phyloP scores from a whole-genome alignment of 2,329 filamentous ascomycete genomes.

The Cladophialophora chaetospira region DNA sequence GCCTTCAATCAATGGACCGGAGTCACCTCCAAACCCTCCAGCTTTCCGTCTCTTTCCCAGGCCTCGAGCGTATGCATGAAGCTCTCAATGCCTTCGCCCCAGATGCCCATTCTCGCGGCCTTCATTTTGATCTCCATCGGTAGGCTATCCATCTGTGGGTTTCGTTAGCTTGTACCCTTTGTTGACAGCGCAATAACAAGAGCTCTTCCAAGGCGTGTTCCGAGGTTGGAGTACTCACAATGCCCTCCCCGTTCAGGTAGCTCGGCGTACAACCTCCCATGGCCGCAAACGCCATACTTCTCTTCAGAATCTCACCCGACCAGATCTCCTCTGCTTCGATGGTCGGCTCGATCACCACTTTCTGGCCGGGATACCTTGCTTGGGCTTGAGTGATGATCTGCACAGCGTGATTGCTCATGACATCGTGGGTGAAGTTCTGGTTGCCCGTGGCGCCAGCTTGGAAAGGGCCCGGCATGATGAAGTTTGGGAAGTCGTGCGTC shows the following conservation, averaged over 20 bases:
- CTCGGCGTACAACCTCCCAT: conserved; percentile 56
- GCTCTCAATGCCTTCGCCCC: conserved; percentile 38
- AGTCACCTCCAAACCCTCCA: conserved; percentile 33
- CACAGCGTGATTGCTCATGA: conserved; percentile 46
- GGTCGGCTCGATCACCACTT: conserved; percentile 48
- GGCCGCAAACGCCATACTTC: conserved; percentile 45
- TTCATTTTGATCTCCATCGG: conserved; percentile 38
- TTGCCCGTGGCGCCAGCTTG: conserved; percentile 48
- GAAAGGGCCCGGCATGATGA: conserved; percentile 51
- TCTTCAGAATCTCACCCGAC: conserved; percentile 44
- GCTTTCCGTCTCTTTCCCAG: conserved; percentile 35
- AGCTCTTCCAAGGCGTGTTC: too few relatives aligned
- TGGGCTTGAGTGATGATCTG: conserved; percentile 46
- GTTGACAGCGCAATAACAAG: too few relatives aligned
- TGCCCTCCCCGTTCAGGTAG: conserved; percentile 55
- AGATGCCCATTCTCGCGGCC: conserved; percentile 36
- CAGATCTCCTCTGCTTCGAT: conserved; percentile 52
- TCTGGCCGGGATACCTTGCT: conserved; percentile 25
- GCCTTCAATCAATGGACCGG: too few relatives aligned
- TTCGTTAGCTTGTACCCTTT: too few relatives aligned
- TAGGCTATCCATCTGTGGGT: conserved; percentile 24
- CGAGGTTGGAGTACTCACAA: too few relatives aligned
- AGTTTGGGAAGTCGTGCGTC: conserved; percentile 56
- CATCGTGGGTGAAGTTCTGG: conserved; percentile 42
- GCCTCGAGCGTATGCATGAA: conserved; percentile 35